These are phyloP conservation scores for Saccharum hybrid DNA, from an alignment of 202 grass and related monocot species.

Conservation along the genomic window DNA sequence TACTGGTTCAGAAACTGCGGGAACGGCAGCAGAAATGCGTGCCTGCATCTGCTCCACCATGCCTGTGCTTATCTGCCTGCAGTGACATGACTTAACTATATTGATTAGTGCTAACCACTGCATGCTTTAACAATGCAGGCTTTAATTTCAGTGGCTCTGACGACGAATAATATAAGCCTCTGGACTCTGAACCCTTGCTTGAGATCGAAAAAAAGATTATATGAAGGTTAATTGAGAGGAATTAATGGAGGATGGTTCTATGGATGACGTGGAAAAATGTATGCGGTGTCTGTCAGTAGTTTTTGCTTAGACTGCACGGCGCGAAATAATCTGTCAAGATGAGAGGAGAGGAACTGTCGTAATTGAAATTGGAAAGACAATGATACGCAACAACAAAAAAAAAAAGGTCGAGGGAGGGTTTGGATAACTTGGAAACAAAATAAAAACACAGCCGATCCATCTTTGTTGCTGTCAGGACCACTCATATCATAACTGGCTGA, in stretches of 20 bases:
- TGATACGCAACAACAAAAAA: constrained; percentile 31
- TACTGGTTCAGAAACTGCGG: constrained; percentile 42
- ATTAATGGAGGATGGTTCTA: not conserved
- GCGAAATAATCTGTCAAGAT: constrained; percentile 43
- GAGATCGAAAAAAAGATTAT: not conserved
- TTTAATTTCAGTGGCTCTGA: not conserved
- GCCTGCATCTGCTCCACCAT: constrained; percentile 60
- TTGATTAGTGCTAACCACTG: constrained; percentile 44
- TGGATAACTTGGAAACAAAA: constrained; percentile 41
- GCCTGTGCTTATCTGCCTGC: constrained; percentile 40
- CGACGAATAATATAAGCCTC: not conserved
- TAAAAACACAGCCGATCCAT: constrained; percentile 32
- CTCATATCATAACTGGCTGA: constrained; percentile 23
- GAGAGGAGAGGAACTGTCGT: constrained; percentile 24
- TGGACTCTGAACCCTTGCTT: constrained; percentile 24
- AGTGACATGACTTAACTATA: constrained; percentile 46
- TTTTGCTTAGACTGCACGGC: constrained; percentile 45
- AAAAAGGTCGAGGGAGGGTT: constrained; percentile 43
- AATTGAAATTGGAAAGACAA: constrained; percentile 40
- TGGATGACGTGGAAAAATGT: not conserved
- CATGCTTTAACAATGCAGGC: constrained; percentile 37
- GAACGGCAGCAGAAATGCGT: constrained; percentile 40
- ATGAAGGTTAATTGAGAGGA: not conserved
- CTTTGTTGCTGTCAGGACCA: constrained; percentile 39
- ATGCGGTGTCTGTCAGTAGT: not conserved